phyloP scores from a whole-genome alignment of 2,329 filamentous ascomycete genomes.

The Daldinia sp. region DNA sequence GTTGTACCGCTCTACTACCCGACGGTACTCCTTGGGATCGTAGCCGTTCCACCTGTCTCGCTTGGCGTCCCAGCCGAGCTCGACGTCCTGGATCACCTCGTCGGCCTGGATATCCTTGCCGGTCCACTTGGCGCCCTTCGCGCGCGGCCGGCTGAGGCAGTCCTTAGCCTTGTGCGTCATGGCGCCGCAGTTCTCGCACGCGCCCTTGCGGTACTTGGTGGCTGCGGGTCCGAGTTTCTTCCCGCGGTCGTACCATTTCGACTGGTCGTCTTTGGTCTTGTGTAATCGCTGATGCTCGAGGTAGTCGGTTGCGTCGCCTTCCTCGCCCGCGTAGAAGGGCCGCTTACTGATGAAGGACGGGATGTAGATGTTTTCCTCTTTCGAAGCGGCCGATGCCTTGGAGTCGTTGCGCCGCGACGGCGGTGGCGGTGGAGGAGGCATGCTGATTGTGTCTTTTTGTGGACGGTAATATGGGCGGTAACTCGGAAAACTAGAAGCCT shows the following conservation, averaged over 20 bases:
- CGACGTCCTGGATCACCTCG: slow-evolving; percentile 83
- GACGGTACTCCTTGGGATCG: slow-evolving; percentile 83
- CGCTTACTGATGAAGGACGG: slow-evolving; percentile 97
- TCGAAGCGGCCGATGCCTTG: slow-evolving; percentile 59
- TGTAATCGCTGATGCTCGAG: slow-evolving; percentile 94
- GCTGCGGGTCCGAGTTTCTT: slow-evolving; percentile 85
- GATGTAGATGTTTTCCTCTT: slow-evolving; percentile 98
- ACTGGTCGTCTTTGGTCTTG: slow-evolving; percentile 73
- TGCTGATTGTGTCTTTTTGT: not conserved
- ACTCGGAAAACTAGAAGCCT: not conserved
- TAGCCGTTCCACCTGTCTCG: slow-evolving; percentile 99
- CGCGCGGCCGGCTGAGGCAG: slow-evolving; percentile 87
- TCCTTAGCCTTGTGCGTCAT: slow-evolving; percentile 98
- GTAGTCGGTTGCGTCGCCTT: slow-evolving; percentile 82
- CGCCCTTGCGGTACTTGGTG: slow-evolving; percentile 97
- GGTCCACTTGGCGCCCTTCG: slow-evolving; percentile 89
- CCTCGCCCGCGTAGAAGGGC: slow-evolving; percentile 89
- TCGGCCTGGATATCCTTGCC: slow-evolving; percentile 94
- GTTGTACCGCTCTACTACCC: slow-evolving; percentile 89
- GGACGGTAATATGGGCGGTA: not conserved
- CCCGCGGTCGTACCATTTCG: slow-evolving; percentile 93
- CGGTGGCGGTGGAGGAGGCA: slow-evolving; percentile 48
- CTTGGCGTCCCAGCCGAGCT: slow-evolving; percentile 95
- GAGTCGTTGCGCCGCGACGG: slow-evolving; percentile 47
- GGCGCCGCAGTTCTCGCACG: slow-evolving; percentile 97